These are phyloP conservation scores for Pelargonium nanum DNA, from an alignment of 345 rosid species.

Conservation along the genomic window DNA sequence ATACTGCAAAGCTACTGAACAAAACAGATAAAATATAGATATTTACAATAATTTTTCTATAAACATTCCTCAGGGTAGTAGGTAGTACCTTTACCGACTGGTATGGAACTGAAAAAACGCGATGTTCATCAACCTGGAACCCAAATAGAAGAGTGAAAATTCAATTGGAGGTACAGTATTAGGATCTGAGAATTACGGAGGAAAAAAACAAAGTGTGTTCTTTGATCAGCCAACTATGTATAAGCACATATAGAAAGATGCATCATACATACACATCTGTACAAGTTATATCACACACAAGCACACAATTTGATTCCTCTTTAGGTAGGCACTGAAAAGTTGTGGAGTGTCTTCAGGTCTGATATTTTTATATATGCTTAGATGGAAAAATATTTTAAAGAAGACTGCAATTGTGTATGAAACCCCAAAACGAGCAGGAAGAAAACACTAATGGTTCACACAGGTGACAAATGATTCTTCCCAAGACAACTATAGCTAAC, in stretches of 20 bases:
- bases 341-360: too few relatives aligned
- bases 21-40: background rate
- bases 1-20: too few relatives aligned
- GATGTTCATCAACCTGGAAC: slow-evolving; percentile 77
- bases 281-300: too few relatives aligned
- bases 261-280: too few relatives aligned
- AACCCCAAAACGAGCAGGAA: too few relatives aligned
- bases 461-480: background rate
- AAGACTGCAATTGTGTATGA: too few relatives aligned
- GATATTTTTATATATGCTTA: too few relatives aligned
- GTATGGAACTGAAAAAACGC: slow-evolving; percentile 61
- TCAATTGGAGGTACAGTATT: slow-evolving; percentile 3
- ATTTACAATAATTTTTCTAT: background rate
- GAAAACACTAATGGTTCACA: background rate
- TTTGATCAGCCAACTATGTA: background rate
- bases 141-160: slow-evolving; percentile 11
- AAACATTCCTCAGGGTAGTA: background rate
- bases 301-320: too few relatives aligned
- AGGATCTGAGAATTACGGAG: slow-evolving; percentile 1
- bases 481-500: background rate
- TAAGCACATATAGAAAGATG: background rate
- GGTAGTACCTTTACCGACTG: slow-evolving; percentile 60
- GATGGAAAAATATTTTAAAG: too few relatives aligned
- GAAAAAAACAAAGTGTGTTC: background rate
- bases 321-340: too few relatives aligned